Conservation (phyloP, 1,139 yeast genomes). For the Magnusiomyces paraingens region DNA sequence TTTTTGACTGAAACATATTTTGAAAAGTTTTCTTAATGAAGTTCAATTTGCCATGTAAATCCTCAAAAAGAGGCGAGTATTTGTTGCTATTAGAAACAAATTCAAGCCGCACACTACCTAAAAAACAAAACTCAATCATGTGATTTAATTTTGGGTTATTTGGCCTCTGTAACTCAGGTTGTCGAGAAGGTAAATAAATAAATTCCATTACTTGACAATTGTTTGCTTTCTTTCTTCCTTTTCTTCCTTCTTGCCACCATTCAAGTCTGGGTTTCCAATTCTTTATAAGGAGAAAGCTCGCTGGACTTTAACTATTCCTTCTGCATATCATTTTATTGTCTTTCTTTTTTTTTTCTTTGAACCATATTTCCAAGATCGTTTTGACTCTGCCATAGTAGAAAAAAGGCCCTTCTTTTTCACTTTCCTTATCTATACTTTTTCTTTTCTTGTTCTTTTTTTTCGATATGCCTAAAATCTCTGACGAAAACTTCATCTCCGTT, state of each 20-base stretch:
- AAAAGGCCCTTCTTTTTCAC: background rate
- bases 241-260: too few relatives aligned
- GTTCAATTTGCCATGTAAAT: background rate
- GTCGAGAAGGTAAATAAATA: background rate
- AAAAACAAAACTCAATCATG: background rate
- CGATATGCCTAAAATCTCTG: background rate
- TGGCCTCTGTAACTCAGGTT: background rate
- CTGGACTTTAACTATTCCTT: too few relatives aligned
- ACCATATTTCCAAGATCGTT: background rate
- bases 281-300: too few relatives aligned
- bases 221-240: too few relatives aligned
- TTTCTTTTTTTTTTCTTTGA: background rate
- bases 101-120: background rate
- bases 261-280: too few relatives aligned
- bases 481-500: background rate
- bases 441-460: background rate
- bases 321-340: background rate
- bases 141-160: background rate
- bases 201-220: background rate
- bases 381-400: background rate
- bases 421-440: background rate
- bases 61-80: too few relatives aligned
- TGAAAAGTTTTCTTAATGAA: background rate
- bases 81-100: background rate
- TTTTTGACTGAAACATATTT: background rate